Conservation (phyloP, 192 early-diverging fungal genomes). For the Linnemannia exigua region DNA sequence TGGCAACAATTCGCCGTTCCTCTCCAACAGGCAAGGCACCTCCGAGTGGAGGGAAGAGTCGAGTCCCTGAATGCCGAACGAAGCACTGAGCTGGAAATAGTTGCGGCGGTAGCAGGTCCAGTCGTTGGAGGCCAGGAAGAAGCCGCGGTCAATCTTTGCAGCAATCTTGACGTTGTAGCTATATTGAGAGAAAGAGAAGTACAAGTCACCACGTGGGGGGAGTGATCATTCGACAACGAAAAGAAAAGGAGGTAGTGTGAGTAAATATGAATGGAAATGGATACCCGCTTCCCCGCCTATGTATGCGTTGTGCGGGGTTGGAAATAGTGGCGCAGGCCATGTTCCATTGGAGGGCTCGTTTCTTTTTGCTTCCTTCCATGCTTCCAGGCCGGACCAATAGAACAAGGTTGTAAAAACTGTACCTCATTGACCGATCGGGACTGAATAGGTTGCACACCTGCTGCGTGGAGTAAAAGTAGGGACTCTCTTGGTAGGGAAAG, state of each 20-base stretch:
- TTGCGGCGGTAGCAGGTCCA: constrained; percentile 98
- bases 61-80: constrained; percentile 69
- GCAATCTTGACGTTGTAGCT: constrained; percentile 74
- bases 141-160: constrained; percentile 92
- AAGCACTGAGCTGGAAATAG: constrained; percentile 88
- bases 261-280: neutral
- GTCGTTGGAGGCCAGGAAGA: constrained; percentile 89
- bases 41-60: constrained; percentile 60
- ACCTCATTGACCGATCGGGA: constrained; percentile 70
- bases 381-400: neutral
- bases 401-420: constrained; percentile 8
- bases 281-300: neutral
- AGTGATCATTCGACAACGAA: neutral
- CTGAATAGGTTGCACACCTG: constrained; percentile 74
- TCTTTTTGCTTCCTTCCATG: neutral
- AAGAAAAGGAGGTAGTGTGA: neutral
- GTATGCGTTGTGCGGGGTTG: constrained; percentile 14
- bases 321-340: neutral
- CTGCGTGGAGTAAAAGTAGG: constrained; percentile 77
- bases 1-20: constrained; percentile 64
- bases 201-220: neutral
- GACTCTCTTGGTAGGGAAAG: constrained; percentile 68
- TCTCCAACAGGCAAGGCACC: constrained; percentile 77
- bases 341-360: neutral
- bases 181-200: neutral